These are phyloP conservation scores for Neurospora intermedia DNA, from an alignment of 495 filamentous ascomycete species.

Conservation along the genomic window DNA sequence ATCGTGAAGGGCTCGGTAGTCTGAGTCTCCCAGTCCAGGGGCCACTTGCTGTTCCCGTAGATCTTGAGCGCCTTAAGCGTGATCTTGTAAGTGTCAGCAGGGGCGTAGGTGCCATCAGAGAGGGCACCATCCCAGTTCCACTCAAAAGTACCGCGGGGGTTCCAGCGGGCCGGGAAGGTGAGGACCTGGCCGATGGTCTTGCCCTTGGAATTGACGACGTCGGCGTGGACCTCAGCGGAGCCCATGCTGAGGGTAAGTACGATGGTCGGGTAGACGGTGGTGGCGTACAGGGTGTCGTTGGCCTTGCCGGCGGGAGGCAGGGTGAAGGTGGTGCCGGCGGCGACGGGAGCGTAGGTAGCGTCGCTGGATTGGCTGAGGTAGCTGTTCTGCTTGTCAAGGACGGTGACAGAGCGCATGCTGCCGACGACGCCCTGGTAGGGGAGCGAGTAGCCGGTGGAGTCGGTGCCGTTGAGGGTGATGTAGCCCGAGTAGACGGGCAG, in stretches of 20 bases:
- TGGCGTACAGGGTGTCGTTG: conserved; percentile 24
- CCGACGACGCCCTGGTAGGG: conserved; percentile 43
- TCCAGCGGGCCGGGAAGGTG: conserved; percentile 28
- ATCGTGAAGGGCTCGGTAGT: conserved; percentile 21
- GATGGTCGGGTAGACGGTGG: conserved; percentile 18
- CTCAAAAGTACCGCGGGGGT: conserved; percentile 25
- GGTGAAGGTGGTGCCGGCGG: conserved; percentile 28
- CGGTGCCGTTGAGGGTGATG: conserved; percentile 38
- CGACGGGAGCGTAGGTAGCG: conserved; percentile 18
- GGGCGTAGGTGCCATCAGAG: conserved; percentile 29
- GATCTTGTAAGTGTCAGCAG: conserved; percentile 36
- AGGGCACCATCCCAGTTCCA: conserved; percentile 33
- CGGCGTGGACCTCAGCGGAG: conserved; percentile 31
- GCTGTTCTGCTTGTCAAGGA: conserved; percentile 25
- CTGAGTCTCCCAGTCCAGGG: conserved; percentile 12
- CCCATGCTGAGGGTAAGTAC: conserved; percentile 31
- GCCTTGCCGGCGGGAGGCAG: conserved; percentile 25
- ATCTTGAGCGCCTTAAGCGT: conserved; percentile 33
- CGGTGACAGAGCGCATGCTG: conserved; percentile 27
- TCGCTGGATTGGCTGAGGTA: conserved; percentile 26
- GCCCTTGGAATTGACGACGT: conserved; percentile 26
- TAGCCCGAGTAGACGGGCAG: conserved; percentile 45
- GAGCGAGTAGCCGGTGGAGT: conserved; percentile 35
- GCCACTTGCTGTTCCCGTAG: conserved; percentile 24
- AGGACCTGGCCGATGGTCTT: conserved; percentile 25